phyloP scores from a whole-genome alignment of 768 basidiomycete species.

The Tulasnella sp. region DNA sequence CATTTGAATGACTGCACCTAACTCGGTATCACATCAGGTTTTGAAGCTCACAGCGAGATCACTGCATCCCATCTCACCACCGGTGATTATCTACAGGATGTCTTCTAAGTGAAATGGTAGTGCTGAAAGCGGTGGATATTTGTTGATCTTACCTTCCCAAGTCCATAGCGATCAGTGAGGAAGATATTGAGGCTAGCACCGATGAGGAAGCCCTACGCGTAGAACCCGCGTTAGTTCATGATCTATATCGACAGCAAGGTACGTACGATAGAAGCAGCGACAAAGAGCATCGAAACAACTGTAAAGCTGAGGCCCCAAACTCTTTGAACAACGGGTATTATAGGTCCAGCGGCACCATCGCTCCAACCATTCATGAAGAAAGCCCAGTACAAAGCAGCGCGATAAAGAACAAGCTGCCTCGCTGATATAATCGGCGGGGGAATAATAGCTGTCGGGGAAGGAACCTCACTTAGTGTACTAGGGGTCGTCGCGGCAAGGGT shows the following conservation, averaged over 20 bases:
- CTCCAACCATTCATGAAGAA: slow-evolving; percentile 1
- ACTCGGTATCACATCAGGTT: too few relatives aligned
- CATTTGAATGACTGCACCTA: neutral
- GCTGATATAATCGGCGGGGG: neutral
- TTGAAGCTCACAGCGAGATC: too few relatives aligned
- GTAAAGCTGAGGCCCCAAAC: neutral
- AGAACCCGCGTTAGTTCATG: too few relatives aligned
- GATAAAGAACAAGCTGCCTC: neutral
- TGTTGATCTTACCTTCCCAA: neutral
- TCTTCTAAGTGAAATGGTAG: too few relatives aligned
- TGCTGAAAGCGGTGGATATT: too few relatives aligned
- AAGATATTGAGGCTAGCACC: slow-evolving; percentile 1
- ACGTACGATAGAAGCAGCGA: too few relatives aligned
- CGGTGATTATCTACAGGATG: too few relatives aligned
- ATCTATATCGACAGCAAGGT: too few relatives aligned
- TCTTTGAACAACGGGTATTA: neutral
- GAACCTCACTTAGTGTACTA: too few relatives aligned
- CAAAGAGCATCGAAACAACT: slow-evolving; percentile 8
- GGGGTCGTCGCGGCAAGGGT: too few relatives aligned
- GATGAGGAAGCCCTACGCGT: neutral
- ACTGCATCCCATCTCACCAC: neutral
- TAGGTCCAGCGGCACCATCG: slow-evolving; percentile 1
- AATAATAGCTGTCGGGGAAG: too few relatives aligned
- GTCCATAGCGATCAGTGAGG: slow-evolving; percentile 5
- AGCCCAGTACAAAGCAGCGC: neutral